Evolutionary conservation across 2,329 filamentous ascomycete genomes (phyloP).

Genomic region (Capronia epimyces): DNA sequence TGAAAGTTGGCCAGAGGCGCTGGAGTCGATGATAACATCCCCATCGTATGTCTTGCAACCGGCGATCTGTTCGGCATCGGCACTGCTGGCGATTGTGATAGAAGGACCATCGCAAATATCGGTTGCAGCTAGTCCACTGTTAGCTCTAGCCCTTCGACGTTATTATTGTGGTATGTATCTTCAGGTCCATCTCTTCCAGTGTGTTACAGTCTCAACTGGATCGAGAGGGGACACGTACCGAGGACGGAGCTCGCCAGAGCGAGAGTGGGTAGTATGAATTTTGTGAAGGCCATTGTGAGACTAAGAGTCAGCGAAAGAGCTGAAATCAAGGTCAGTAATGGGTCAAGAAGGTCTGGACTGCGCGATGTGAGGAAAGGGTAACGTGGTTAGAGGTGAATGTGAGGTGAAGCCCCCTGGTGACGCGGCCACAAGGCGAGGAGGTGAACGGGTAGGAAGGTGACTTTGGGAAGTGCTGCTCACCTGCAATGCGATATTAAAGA

Average conservation of each 20-base stretch:
- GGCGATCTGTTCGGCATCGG: conserved; percentile 58
- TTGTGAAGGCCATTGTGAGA: conserved; percentile 48
- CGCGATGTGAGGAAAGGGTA: background rate
- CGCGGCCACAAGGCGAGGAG: background rate
- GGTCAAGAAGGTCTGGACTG: background rate
- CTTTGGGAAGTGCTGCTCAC: conserved; percentile 16
- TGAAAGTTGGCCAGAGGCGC: conserved; percentile 53
- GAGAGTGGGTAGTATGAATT: conserved; percentile 53
- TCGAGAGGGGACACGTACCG: conserved; percentile 37
- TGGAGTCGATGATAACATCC: conserved; percentile 58
- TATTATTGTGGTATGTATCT: background rate
- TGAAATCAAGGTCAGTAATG: conserved; percentile 19
- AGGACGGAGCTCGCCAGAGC: conserved; percentile 49
- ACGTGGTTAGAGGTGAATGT: background rate
- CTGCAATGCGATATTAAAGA: conserved; percentile 30
- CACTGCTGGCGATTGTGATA: conserved; percentile 53
- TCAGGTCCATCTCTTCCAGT: conserved; percentile 8
- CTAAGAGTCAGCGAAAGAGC: conserved; percentile 20
- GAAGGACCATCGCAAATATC: conserved; percentile 23
- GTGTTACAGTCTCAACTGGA: background rate
- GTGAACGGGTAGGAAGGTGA: conserved; percentile 1
- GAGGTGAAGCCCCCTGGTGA: conserved; percentile 3
- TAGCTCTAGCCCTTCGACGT: conserved; percentile 2
- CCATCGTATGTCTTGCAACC: conserved; percentile 65
- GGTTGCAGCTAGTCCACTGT: conserved; percentile 14